Conservation (phyloP, 306 rosid genomes). For the Crataegus laevigata region DNA sequence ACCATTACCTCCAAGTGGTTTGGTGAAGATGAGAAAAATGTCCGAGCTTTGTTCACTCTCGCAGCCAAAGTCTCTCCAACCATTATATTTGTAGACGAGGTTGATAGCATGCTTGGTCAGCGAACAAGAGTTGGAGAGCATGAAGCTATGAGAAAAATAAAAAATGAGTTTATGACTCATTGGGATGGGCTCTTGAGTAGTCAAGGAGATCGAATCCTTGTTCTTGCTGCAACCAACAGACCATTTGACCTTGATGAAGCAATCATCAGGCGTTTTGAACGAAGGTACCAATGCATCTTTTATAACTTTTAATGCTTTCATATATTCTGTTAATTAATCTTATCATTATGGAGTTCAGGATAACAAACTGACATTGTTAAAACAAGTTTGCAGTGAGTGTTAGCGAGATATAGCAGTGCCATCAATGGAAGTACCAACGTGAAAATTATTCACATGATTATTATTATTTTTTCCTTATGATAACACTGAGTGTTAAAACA, state of each 20-base stretch:
- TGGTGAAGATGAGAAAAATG: slow-evolving; percentile 98
- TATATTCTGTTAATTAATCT: not conserved
- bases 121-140: slow-evolving; percentile 91
- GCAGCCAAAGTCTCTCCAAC: slow-evolving; percentile 96
- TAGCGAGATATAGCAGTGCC: not conserved
- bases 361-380: not conserved
- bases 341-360: not conserved
- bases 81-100: slow-evolving; percentile 93
- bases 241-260: slow-evolving; percentile 98
- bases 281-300: slow-evolving; percentile 46
- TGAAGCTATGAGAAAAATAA: slow-evolving; percentile 96
- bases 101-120: slow-evolving; percentile 99
- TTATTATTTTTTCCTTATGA: not conserved
- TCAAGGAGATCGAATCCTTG: slow-evolving; percentile 75
- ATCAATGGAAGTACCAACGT: not conserved
- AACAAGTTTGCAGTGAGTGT: not conserved
- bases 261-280: slow-evolving; percentile 84
- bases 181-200: slow-evolving; percentile 93
- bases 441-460: not conserved
- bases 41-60: slow-evolving; percentile 82
- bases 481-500: slow-evolving; percentile 20
- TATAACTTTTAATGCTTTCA: not conserved
- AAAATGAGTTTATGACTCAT: slow-evolving; percentile 88
- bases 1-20: slow-evolving; percentile 98
- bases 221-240: slow-evolving; percentile 96